Conservation (phyloP, 345 rosid genomes). For the Syzygium aromaticum region DNA sequence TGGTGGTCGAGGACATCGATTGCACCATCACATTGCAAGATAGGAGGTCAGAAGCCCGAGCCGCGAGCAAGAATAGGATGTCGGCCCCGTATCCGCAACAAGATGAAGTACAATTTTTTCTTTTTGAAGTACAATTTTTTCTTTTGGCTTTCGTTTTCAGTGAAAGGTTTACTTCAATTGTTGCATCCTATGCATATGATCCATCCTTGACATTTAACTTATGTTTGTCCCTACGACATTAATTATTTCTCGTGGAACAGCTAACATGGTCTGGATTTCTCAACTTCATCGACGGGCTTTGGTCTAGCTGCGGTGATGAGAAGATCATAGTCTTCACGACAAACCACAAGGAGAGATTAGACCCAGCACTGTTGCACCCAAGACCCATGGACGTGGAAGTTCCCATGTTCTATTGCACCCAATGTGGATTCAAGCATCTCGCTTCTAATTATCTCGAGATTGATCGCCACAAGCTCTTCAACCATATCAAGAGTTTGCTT, state of each 20-base stretch:
- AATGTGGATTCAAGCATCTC: conserved; percentile 33
- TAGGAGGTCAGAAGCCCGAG: neutral
- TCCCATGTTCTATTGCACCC: conserved; percentile 57
- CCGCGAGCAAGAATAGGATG: neutral
- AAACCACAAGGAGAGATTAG: conserved; percentile 57
- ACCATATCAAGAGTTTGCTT: conserved; percentile 16
- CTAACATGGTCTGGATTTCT: conserved; percentile 35
- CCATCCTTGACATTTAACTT: neutral
- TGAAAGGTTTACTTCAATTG: neutral
- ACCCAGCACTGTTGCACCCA: conserved; percentile 60
- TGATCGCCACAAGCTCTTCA: conserved; percentile 9
- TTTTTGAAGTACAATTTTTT: neutral
- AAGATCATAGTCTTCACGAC: conserved; percentile 66
- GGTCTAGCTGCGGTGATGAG: conserved; percentile 72
- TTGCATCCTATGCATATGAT: neutral
- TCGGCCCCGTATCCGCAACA: no score
- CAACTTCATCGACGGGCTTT: conserved; percentile 69
- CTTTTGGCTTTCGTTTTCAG: neutral
- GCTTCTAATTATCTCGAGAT: conserved; percentile 34
- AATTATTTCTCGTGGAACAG: neutral
- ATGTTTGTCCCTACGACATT: no score
- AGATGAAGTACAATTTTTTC: neutral
- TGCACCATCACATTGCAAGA: neutral
- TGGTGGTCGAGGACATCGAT: conserved; percentile 12
- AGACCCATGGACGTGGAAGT: conserved; percentile 81